Percentiles rank a stretch among this genome's conserved stretches.
phyloP scores from a whole-genome alignment of 1,139 yeast genomes.

The Yamadazyma siamensis region DNA sequence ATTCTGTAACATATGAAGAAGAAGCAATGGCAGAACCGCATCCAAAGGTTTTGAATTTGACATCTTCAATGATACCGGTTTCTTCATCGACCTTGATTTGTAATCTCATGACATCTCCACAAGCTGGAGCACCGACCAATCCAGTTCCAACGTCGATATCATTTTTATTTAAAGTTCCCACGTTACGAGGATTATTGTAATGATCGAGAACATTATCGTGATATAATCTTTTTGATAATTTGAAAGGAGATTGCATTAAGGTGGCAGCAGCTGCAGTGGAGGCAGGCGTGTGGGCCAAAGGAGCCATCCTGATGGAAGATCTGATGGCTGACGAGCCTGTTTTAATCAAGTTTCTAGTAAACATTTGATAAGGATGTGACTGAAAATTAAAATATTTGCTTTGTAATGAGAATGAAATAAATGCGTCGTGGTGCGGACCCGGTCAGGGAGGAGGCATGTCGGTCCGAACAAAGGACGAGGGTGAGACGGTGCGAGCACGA shows the following conservation, averaged over 20 bases:
- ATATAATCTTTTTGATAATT: constrained; percentile 31
- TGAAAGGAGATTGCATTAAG: background rate
- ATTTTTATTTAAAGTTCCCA: constrained; percentile 84
- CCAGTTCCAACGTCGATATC: constrained; percentile 91
- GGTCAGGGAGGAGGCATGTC: constrained; percentile 1
- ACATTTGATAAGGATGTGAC: too few species aligned
- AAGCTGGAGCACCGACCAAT: constrained; percentile 96
- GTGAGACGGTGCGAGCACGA: too few species aligned
- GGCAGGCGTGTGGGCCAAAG: too few species aligned
- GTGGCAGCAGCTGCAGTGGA: background rate
- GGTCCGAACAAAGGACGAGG: too few species aligned
- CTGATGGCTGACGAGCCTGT: too few species aligned
- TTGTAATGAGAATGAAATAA: constrained; percentile 1
- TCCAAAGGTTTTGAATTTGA: constrained; percentile 96
- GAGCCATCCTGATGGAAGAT: too few species aligned
- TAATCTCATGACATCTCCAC: constrained; percentile 98
- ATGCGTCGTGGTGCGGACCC: constrained; percentile 1
- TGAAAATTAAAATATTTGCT: too few species aligned
- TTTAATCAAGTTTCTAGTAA: constrained; percentile 7
- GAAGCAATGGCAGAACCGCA: constrained; percentile 98
- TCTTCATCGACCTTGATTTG: constrained; percentile 91
- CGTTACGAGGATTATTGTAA: constrained; percentile 94
- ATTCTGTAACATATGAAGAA: constrained; percentile 89
- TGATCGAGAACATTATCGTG: constrained; percentile 87
- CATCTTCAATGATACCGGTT: constrained; percentile 89